Percentiles rank a stretch among this genome's conserved stretches.
These are phyloP conservation scores for Phytomonas francai DNA, from an alignment of 208 protist species.

Conservation along the genomic window DNA sequence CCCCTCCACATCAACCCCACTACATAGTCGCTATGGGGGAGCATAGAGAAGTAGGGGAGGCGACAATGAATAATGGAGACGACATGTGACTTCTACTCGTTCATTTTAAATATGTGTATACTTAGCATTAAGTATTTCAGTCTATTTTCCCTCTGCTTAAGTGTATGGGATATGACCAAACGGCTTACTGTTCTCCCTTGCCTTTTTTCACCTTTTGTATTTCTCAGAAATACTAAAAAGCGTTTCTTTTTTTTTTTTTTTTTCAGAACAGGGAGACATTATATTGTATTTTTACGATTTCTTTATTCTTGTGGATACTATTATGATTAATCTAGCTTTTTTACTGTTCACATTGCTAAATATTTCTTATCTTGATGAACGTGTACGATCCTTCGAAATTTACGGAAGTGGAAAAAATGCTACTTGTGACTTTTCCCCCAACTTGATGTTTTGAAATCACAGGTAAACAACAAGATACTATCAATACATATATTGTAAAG, in stretches of 20 bases:
- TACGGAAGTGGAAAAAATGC: background rate
- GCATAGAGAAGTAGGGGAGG: background rate
- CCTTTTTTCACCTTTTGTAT: slow-evolving; percentile 6
- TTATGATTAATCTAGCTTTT: background rate
- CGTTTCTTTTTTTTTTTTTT: slow-evolving; percentile 1
- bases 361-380: background rate
- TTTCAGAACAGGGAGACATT: background rate
- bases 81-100: background rate
- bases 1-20: background rate
- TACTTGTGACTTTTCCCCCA: slow-evolving; percentile 1
- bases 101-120: background rate
- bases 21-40: background rate
- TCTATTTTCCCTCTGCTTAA: background rate
- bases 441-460: slow-evolving; percentile 1
- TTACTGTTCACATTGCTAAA: background rate
- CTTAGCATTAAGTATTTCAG: background rate
- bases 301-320: background rate
- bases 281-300: background rate
- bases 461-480: background rate
- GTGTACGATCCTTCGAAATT: background rate
- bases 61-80: background rate
- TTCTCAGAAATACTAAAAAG: slow-evolving; percentile 1
- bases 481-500: background rate
- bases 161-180: background rate
- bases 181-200: background rate